Conservation (phyloP, 2,329 filamentous ascomycete genomes). For the Seiridium unicorne region DNA sequence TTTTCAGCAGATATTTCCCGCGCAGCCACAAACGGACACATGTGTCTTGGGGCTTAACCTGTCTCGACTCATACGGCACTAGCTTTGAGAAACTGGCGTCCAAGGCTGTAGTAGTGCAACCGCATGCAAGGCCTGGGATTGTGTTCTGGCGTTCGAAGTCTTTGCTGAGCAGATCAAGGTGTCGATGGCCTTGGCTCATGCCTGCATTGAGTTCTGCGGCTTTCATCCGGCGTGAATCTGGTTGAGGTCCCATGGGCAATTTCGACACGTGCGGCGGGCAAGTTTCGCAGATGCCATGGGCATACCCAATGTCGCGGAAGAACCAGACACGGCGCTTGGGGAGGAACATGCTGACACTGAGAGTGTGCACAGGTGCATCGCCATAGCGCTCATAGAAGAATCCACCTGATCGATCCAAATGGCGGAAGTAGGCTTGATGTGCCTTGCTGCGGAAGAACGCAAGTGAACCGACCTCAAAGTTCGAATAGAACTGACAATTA, state of each 20-base stretch:
- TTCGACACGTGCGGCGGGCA: conserved; percentile 27
- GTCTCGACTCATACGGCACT: conserved; percentile 43
- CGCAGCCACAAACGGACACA: conserved; percentile 45
- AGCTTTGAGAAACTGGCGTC: conserved; percentile 46
- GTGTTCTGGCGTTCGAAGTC: conserved; percentile 36
- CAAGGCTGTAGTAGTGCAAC: conserved; percentile 40
- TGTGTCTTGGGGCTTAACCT: conserved; percentile 43
- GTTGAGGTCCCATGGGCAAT: conserved; percentile 14
- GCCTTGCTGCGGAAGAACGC: conserved; percentile 47
- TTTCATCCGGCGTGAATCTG: conserved; percentile 9
- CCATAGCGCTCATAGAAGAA: conserved; percentile 47
- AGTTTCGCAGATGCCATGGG: conserved; percentile 42
- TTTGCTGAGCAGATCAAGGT: conserved; percentile 31
- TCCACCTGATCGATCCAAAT: conserved; percentile 46
- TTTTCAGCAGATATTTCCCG: conserved; percentile 40
- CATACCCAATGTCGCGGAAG: conserved; percentile 45
- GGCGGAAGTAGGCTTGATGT: conserved; percentile 46
- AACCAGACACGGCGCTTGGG: conserved; percentile 50
- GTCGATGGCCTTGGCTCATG: conserved; percentile 13
- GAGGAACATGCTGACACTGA: conserved; percentile 53
- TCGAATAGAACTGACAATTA: conserved; percentile 49
- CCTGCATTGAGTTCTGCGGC: not conserved
- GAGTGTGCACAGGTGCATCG: conserved; percentile 51
- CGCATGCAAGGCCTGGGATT: conserved; percentile 30
- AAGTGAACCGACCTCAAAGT: conserved; percentile 53